A percentile compares a stretch with the other conserved stretches of the same genome.
These are phyloP conservation scores for Pichia rugopelliculosa DNA, from an alignment of 805 yeast genomes.

Conservation along the genomic window DNA sequence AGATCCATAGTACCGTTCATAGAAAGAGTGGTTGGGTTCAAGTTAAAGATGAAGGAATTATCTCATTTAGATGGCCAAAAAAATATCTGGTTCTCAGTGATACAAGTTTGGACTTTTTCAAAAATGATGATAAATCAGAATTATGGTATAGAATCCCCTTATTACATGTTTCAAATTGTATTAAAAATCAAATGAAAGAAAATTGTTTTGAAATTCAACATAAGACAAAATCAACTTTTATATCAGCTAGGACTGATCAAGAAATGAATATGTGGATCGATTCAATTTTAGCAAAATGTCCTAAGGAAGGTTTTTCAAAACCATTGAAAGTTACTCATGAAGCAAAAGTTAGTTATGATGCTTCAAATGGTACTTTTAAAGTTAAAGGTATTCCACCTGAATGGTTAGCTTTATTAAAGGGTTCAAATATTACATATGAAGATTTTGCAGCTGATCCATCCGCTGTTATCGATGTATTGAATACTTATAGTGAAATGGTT, in stretches of 20 bases:
- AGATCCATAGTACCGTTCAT: conserved; percentile 29
- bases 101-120: conserved; percentile 65
- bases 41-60: conserved; percentile 85
- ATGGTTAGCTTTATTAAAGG: conserved; percentile 49
- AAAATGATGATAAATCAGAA: conserved; percentile 49
- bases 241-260: conserved; percentile 68
- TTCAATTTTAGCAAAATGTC: conserved; percentile 72
- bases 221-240: conserved; percentile 57
- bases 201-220: conserved; percentile 75
- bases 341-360: conserved; percentile 84
- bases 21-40: conserved; percentile 77
- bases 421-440: conserved; percentile 53
- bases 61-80: conserved; percentile 89
- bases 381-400: conserved; percentile 47
- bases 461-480: conserved; percentile 55
- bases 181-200: conserved; percentile 64
- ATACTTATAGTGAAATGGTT: conserved; percentile 39
- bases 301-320: conserved; percentile 61
- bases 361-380: conserved; percentile 54
- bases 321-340: conserved; percentile 95
- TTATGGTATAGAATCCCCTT: conserved; percentile 46
- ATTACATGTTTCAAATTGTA: conserved; percentile 53
- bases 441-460: conserved; percentile 59
- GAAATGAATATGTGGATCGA: conserved; percentile 90
- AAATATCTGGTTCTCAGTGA: conserved; percentile 75